Evolutionary conservation across 176 grass and related monocot species (phyloP).

Genomic region (Musa itinerans): DNA sequence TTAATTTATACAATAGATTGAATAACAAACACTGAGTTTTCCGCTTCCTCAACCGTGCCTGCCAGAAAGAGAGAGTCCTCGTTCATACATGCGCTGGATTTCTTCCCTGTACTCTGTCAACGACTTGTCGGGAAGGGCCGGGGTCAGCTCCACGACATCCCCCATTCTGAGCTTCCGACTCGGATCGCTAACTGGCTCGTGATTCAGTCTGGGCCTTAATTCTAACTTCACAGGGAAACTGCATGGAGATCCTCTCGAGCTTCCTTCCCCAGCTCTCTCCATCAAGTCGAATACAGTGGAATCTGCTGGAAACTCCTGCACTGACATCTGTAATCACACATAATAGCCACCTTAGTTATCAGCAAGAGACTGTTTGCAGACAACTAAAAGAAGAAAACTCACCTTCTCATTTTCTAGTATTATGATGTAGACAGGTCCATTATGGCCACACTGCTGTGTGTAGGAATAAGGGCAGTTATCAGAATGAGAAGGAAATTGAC

Average conservation of each 20-base stretch:
- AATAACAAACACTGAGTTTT: not conserved
- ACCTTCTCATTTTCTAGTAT: constrained; percentile 60
- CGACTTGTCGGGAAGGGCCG: constrained; percentile 27
- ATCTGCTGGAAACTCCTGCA: constrained; percentile 47
- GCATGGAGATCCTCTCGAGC: not conserved
- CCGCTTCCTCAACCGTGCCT: not conserved
- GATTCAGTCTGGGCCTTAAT: constrained; percentile 36
- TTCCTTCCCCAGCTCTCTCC: constrained; percentile 20
- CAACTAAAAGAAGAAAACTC: not conserved
- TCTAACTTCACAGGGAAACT: constrained; percentile 19
- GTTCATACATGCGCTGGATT: constrained; percentile 38
- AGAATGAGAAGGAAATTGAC: constrained; percentile 8
- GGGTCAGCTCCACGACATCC: constrained; percentile 47
- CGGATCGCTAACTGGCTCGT: constrained; percentile 28
- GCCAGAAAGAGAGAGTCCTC: not conserved
- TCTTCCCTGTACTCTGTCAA: constrained; percentile 29
- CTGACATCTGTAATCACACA: constrained; percentile 43
- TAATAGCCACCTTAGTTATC: constrained; percentile 8
- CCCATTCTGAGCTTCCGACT: constrained; percentile 44
- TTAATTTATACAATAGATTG: not conserved
- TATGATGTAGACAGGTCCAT: constrained; percentile 38
- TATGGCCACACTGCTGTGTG: not conserved
- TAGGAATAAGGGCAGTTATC: not conserved
- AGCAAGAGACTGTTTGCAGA: not conserved
- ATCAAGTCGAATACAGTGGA: constrained; percentile 36